These are phyloP conservation scores for Neurospora sp. DNA, from an alignment of 495 filamentous ascomycete genomes.

Conservation along the genomic window DNA sequence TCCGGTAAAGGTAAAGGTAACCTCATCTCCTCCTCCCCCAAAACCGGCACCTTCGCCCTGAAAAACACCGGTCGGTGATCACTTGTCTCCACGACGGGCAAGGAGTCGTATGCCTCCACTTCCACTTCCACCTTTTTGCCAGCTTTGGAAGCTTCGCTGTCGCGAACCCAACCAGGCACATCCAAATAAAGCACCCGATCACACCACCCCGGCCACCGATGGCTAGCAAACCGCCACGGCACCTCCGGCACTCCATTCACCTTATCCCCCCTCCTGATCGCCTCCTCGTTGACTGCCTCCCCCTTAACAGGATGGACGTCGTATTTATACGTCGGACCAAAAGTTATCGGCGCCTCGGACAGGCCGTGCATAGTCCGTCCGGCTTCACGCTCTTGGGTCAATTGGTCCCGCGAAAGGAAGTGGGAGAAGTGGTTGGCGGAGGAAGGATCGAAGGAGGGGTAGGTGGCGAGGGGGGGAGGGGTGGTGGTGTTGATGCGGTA, in stretches of 20 bases:
- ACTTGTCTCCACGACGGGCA: conserved; percentile 65
- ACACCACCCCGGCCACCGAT: conserved; percentile 89
- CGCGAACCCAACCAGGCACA: neutral
- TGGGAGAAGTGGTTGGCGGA: conserved; percentile 34
- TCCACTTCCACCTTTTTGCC: conserved; percentile 27
- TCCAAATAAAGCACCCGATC: conserved; percentile 78
- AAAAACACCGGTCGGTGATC: conserved; percentile 82
- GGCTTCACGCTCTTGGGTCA: conserved; percentile 54
- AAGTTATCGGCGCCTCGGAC: conserved; percentile 59
- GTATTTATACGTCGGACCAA: conserved; percentile 88
- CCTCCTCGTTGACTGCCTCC: conserved; percentile 10
- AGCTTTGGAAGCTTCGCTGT: too few species aligned
- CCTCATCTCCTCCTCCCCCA: conserved; percentile 20
- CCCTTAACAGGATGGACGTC: conserved; percentile 24
- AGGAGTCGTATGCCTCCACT: conserved; percentile 53
- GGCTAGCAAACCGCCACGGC: conserved; percentile 63
- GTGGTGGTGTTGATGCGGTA: conserved; percentile 65
- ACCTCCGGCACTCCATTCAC: conserved; percentile 24
- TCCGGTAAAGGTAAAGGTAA: conserved; percentile 1
- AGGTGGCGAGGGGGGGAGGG: conserved; percentile 45
- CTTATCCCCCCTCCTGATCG: neutral
- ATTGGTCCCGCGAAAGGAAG: conserved; percentile 68
- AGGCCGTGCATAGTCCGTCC: conserved; percentile 66
- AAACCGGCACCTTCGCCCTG: conserved; percentile 47
- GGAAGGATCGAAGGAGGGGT: conserved; percentile 48